These are phyloP conservation scores for Viridothelium virens DNA, from an alignment of 495 filamentous ascomycete genomes.

Conservation along the genomic window DNA sequence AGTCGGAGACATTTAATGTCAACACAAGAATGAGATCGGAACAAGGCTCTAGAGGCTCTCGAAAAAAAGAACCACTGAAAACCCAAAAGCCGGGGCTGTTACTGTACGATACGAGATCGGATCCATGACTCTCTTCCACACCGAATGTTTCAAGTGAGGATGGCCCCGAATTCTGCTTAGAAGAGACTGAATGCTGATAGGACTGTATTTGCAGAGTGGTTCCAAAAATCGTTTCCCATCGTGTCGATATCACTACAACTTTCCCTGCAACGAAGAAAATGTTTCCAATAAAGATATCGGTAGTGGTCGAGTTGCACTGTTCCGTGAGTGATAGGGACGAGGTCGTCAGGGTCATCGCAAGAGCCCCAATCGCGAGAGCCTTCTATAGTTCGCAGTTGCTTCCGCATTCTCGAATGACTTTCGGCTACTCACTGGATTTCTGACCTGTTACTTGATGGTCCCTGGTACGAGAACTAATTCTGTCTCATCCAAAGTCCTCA, in stretches of 20 bases:
- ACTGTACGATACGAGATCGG: constrained; percentile 37
- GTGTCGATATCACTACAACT: constrained; percentile 44
- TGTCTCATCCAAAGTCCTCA: not conserved
- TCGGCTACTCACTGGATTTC: not conserved
- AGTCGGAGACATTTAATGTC: too few relatives aligned
- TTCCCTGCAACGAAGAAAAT: constrained; percentile 43
- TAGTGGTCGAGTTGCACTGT: constrained; percentile 40
- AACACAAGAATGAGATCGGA: too few relatives aligned
- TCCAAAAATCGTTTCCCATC: constrained; percentile 45
- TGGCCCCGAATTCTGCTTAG: constrained; percentile 31
- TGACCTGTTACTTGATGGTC: not conserved
- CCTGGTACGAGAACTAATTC: constrained; percentile 1
- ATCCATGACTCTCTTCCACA: constrained; percentile 37
- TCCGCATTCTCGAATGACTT: not conserved
- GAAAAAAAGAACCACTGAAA: constrained; percentile 12
- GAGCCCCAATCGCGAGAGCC: constrained; percentile 44
- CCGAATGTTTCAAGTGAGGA: constrained; percentile 35
- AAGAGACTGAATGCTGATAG: constrained; percentile 46
- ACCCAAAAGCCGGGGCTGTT: constrained; percentile 45
- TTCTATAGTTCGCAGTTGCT: constrained; percentile 19
- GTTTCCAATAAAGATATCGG: constrained; percentile 44
- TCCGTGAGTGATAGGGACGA: constrained; percentile 45
- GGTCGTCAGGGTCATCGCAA: constrained; percentile 45
- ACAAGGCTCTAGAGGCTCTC: too few relatives aligned
- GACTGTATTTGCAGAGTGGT: constrained; percentile 48